A percentile compares a stretch with the other conserved stretches of the same genome.
These are phyloP conservation scores for Colletotrichum sp. DNA, from an alignment of 2,329 filamentous ascomycete species.

Conservation along the genomic window DNA sequence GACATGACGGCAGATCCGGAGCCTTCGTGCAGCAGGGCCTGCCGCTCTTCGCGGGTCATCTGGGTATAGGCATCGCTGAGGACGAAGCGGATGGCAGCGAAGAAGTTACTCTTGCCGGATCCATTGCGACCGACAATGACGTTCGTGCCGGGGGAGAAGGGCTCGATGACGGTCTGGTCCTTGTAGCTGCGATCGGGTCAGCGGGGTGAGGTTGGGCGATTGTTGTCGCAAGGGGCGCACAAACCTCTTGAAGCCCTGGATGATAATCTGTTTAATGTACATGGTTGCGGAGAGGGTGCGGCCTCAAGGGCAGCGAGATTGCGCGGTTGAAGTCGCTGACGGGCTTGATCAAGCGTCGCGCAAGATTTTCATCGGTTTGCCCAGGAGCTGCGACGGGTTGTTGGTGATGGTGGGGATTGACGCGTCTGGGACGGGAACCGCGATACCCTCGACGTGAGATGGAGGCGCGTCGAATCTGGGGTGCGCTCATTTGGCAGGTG, in stretches of 20 bases:
- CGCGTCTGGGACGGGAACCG: conserved; percentile 17
- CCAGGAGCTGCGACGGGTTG: not conserved
- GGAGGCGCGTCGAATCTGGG: conserved; percentile 9
- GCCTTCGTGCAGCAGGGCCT: conserved; percentile 95
- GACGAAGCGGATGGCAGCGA: conserved; percentile 97
- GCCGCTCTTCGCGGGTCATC: conserved; percentile 93
- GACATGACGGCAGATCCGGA: conserved; percentile 98
- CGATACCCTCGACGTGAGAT: conserved; percentile 6
- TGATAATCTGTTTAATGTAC: conserved; percentile 99
- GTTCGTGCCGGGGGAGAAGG: conserved; percentile 96
- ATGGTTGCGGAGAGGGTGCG: conserved; percentile 53
- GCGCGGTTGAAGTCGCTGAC: conserved; percentile 9
- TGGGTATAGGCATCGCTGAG: conserved; percentile 97
- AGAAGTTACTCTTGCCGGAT: conserved; percentile 99
- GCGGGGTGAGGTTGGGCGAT: conserved; percentile 25
- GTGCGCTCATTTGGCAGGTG: conserved; percentile 1
- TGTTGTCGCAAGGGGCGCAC: conserved; percentile 48
- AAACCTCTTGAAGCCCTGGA: conserved; percentile 99
- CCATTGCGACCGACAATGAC: conserved; percentile 99
- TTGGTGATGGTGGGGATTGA: conserved; percentile 19
- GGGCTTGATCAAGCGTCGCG: not conserved
- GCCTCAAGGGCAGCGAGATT: conserved; percentile 18
- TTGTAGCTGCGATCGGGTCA: conserved; percentile 75
- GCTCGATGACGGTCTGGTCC: conserved; percentile 98
- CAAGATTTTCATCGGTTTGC: conserved; percentile 17